Conservation (phyloP, 225 moss, liverwort and hornwort genomes). For the Pseudisothecium myosuroides region DNA sequence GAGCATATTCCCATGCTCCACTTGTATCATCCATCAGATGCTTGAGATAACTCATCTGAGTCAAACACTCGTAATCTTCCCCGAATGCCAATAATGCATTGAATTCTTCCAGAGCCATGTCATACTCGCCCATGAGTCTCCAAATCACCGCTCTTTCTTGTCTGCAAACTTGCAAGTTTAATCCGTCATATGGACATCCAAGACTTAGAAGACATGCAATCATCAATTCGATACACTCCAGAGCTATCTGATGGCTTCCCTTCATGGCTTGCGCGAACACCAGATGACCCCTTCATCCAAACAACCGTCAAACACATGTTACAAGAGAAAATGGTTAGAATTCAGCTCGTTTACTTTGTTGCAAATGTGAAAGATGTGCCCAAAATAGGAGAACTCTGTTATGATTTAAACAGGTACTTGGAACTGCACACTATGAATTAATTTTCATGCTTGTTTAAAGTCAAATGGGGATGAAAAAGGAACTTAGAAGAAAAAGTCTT, state of each 20-base stretch:
- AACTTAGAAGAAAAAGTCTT: neutral
- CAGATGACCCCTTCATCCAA: neutral
- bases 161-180: neutral
- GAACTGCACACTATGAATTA: neutral
- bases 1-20: neutral
- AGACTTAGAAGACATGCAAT: neutral
- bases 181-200: neutral
- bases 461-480: neutral
- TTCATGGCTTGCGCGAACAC: neutral
- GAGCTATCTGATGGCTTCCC: neutral
- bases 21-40: neutral
- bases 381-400: neutral
- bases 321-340: neutral
- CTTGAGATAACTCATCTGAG: neutral
- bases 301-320: neutral
- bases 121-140: neutral
- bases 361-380: neutral
- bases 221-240: neutral
- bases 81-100: neutral
- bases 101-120: neutral
- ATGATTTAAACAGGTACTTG: neutral
- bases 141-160: neutral
- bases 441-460: neutral
- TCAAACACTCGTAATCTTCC: neutral
- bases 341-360: neutral